phyloP scores from a whole-genome alignment of 2,329 filamentous ascomycete genomes.

The Fusarium musae region DNA sequence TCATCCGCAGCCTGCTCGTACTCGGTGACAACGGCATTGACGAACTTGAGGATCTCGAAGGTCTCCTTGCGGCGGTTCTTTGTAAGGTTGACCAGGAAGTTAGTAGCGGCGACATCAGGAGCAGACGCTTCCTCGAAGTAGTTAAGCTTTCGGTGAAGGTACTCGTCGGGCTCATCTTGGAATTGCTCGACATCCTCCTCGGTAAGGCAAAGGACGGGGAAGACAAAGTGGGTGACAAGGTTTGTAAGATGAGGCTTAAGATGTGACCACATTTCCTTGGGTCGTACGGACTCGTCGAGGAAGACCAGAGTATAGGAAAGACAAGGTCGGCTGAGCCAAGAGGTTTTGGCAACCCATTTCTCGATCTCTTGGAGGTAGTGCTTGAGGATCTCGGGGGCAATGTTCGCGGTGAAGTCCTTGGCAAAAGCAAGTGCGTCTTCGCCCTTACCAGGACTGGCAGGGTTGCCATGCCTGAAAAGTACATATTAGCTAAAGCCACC shows the following conservation, averaged over 20 bases:
- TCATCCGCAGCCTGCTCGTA: slow-evolving; percentile 87
- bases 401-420: slow-evolving; percentile 89
- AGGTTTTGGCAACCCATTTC: slow-evolving; percentile 94
- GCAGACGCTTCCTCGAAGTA: slow-evolving; percentile 97
- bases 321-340: slow-evolving; percentile 94
- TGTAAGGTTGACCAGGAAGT: slow-evolving; percentile 94
- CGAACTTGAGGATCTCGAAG: slow-evolving; percentile 92
- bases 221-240: slow-evolving; percentile 92
- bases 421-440: slow-evolving; percentile 84
- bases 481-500: slow-evolving; percentile 1
- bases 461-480: slow-evolving; percentile 83
- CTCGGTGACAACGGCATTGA: slow-evolving; percentile 93
- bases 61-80: slow-evolving; percentile 96
- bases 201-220: slow-evolving; percentile 92
- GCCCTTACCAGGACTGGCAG: slow-evolving; percentile 76
- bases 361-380: slow-evolving; percentile 95
- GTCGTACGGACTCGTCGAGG: slow-evolving; percentile 96
- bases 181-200: slow-evolving; percentile 95
- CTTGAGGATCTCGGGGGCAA: slow-evolving; percentile 96
- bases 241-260: slow-evolving; percentile 94
- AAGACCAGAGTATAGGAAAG: slow-evolving; percentile 94
- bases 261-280: slow-evolving; percentile 95
- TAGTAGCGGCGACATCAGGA: slow-evolving; percentile 94
- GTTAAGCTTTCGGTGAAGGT: slow-evolving; percentile 95
- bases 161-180: slow-evolving; percentile 93